Base-by-base conservation (phyloP, 2,329 filamentous ascomycete species). In the Zalaria obscura region DNA sequence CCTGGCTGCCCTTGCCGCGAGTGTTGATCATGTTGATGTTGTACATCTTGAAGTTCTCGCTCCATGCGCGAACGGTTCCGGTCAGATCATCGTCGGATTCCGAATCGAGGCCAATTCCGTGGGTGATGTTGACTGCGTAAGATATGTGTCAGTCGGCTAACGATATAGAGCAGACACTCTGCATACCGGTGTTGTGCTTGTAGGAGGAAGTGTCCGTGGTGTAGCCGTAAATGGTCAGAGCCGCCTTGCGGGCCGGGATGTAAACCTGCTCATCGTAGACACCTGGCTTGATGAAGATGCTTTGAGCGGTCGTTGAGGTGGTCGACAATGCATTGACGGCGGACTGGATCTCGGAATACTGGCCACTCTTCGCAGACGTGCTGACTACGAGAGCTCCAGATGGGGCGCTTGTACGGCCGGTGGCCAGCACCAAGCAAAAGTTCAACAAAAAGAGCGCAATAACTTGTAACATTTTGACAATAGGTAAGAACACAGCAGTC, bases 241-340 rank as follows among this genome's bases (percentile, higher is more conserved):
- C 57, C 1, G 68, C 70, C 7, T 58, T 60, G 37, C 70, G 64
- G 1, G 56, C 47, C 3, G 66, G 57, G 35, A 80, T 64, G 49
- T 67, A 69, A 34, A 78, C 72, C 52, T 78, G 75, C 54, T 79
- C 75, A 3, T 58, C 61, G 64, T 80, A 79, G 31, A 72, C 76
- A 5, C 76, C 75, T 25, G 68, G 56, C 50, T 72, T 55, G 56
- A 82, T 72, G 61, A 80, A 81, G 58, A 82, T 76, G 52, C 69
- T 73, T 44, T 77, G 73, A 1, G 63, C 63, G 1, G 58, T 48
- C 2, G 68, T 65, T 5, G 66, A 64, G 1, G 64, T 61, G 0
- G 67, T 70, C n/a, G 68, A 71, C 5, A 80, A 66, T 4, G 75
- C 68, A 50, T 75, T 54, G 43, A 81, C 68, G 5, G 78, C 77